phyloP scores from a whole-genome alignment of 2,329 filamentous ascomycete genomes.

The Paracoccidioides brasiliensis region DNA sequence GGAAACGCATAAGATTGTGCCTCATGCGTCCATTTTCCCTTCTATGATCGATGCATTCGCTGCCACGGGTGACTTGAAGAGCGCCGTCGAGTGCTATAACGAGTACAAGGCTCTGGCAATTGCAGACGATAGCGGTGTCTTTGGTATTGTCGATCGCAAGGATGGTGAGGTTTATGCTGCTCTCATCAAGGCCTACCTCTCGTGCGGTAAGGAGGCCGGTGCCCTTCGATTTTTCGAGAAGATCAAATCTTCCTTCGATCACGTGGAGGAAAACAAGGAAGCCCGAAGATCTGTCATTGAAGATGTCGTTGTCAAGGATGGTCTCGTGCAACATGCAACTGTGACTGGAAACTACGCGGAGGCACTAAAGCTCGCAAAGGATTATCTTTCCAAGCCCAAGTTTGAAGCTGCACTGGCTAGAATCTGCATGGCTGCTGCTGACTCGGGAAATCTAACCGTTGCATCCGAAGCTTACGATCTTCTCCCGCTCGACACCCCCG shows the following conservation, averaged over 20 bases:
- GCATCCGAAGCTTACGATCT: slow-evolving; percentile 54
- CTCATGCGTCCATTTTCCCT: slow-evolving; percentile 72
- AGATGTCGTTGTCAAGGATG: slow-evolving; percentile 56
- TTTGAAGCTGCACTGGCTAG: slow-evolving; percentile 54
- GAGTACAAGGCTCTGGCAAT: slow-evolving; percentile 87
- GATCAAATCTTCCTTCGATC: slow-evolving; percentile 48
- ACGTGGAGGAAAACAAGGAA: slow-evolving; percentile 38
- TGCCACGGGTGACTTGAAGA: slow-evolving; percentile 63
- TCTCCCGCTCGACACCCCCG: slow-evolving; percentile 41
- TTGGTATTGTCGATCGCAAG: slow-evolving; percentile 54
- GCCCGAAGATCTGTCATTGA: slow-evolving; percentile 51
- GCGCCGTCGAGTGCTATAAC: slow-evolving; percentile 88
- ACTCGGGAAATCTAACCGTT: slow-evolving; percentile 56
- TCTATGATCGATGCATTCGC: slow-evolving; percentile 94
- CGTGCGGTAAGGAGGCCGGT: slow-evolving; percentile 65
- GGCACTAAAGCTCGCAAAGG: slow-evolving; percentile 60
- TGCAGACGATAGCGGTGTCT: slow-evolving; percentile 61
- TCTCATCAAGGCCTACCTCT: slow-evolving; percentile 79
- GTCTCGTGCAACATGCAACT: slow-evolving; percentile 67
- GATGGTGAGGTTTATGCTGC: slow-evolving; percentile 81
- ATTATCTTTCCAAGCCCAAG: slow-evolving; percentile 42
- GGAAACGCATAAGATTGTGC: slow-evolving; percentile 61
- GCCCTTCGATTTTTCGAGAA: slow-evolving; percentile 76
- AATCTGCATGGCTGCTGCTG: slow-evolving; percentile 67
- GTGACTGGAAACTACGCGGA: slow-evolving; percentile 56